Evolutionary conservation across 345 rosid genomes (phyloP), one percentile per base, ranked within the genome.

Genomic region (Psidium guajava): DNA sequence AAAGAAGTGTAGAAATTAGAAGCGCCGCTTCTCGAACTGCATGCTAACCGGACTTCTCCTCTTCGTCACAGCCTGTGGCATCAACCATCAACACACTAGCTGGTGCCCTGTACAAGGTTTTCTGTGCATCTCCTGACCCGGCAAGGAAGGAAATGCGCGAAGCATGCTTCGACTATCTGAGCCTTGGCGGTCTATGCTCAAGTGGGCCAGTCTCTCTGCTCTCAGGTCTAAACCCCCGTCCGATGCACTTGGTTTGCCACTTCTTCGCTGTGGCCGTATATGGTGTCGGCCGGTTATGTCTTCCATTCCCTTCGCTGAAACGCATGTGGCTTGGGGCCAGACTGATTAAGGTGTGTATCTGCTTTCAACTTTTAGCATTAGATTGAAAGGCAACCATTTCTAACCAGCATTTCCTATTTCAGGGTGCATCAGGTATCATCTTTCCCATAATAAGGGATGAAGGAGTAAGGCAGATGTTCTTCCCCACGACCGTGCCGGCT

Each of bases 391-490:
- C 6, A 52, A 42, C 32, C 3, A 47, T 56, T 18, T 85, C 49
- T 54, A 54, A 53, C 55, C 58, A 47, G 4, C n/a, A 32, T 40
- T 84, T 54, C 58, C 40, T 51, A 27, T 73, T 85, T 57, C 88
- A 91, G 91, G 85, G 87, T 25, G 93, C 93, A 53, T 89, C 92
- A 10, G 90, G 92, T 6, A 90, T 90, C 77, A 88, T 90, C 69
- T 89, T 91, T 84, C 93, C 93, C 7, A 86, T 90, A 57, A 88
- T 90, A 18, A 88, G 59, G 83, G 91, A 89, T 20, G 93, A 90
- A 83, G 92, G 93, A 44, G 85, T 90, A 4, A 85, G 90, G 75
- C 91, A 90, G 87, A 88, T 90, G 90, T 90, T 91, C 86, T 90
- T 91, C 89, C 93, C 92, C 3, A 89, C 81, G 5, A 90, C 91